phyloP scores from a whole-genome alignment of 306 rosid species.

The Fragaria nilgerrensis region DNA sequence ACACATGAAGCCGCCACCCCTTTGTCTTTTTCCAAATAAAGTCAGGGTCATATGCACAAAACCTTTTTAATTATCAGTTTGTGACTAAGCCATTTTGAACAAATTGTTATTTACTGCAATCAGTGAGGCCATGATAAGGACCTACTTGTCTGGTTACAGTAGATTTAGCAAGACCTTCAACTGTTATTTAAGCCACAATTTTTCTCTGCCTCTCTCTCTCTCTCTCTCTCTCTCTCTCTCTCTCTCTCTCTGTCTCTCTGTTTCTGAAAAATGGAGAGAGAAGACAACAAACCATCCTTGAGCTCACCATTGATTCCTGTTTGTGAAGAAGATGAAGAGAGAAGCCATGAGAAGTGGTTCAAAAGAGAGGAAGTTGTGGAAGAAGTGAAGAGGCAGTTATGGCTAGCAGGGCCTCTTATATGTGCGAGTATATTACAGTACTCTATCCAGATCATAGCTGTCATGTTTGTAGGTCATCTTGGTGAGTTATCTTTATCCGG shows the following conservation, averaged over 20 bases:
- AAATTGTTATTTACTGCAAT: background rate
- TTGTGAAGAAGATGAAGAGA: constrained; percentile 25
- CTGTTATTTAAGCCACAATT: background rate
- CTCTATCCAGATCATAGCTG: constrained; percentile 55
- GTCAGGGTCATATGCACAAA: background rate
- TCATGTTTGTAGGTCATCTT: constrained; percentile 79
- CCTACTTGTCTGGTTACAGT: background rate
- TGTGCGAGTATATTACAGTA: constrained; percentile 46
- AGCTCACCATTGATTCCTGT: constrained; percentile 40
- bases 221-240: background rate
- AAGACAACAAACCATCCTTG: constrained; percentile 22
- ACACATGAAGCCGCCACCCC: background rate
- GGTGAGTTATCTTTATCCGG: constrained; percentile 58
- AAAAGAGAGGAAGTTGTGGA: constrained; percentile 28
- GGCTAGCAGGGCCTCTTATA: constrained; percentile 78
- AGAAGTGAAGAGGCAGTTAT: constrained; percentile 69
- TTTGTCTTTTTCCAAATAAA: background rate
- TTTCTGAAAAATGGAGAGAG: constrained; percentile 38
- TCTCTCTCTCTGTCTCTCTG: background rate
- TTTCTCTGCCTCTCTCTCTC: background rate
- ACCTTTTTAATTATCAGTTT: background rate
- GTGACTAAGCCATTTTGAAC: background rate
- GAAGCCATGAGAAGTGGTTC: constrained; percentile 1
- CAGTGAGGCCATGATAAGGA: background rate
- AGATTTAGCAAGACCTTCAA: background rate